These are phyloP conservation scores for Neurospora sp. DNA, from an alignment of 495 filamentous ascomycete genomes.

Conservation along the genomic window DNA sequence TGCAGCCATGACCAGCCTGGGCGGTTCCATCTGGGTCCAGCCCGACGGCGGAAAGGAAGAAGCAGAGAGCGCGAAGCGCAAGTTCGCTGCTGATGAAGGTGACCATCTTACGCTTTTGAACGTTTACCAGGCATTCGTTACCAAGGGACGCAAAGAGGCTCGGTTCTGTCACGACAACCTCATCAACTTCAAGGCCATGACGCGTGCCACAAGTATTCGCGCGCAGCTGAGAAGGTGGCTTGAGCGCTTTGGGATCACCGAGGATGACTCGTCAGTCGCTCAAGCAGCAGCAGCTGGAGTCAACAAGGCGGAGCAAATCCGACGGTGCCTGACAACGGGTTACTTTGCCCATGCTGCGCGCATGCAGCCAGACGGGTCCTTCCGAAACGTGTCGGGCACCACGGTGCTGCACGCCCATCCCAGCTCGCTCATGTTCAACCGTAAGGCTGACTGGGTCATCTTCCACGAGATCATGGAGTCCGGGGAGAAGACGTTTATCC, in stretches of 20 bases:
- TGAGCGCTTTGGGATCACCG: constrained; percentile 69
- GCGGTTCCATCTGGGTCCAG: constrained; percentile 72
- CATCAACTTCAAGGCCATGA: constrained; percentile 77
- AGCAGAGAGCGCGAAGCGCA: constrained; percentile 61
- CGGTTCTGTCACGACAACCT: constrained; percentile 81
- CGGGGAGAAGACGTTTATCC: constrained; percentile 78
- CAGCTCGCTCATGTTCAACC: constrained; percentile 91
- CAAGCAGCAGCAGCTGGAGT: constrained; percentile 2
- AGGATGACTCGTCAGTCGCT: constrained; percentile 43
- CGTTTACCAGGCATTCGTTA: constrained; percentile 83
- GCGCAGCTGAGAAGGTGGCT: constrained; percentile 80
- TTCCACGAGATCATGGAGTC: constrained; percentile 95
- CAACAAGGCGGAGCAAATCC: constrained; percentile 60
- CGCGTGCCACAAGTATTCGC: constrained; percentile 75
- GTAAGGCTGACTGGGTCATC: constrained; percentile 95
- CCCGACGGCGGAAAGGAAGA: constrained; percentile 65
- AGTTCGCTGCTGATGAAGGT: constrained; percentile 88
- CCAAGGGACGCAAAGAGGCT: constrained; percentile 71
- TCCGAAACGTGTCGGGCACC: constrained; percentile 68
- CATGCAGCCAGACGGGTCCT: constrained; percentile 92
- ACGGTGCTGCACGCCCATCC: constrained; percentile 78
- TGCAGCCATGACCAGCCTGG: constrained; percentile 87
- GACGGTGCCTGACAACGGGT: constrained; percentile 78
- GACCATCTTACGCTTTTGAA: constrained; percentile 94
- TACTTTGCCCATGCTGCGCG: constrained; percentile 93